phyloP scores from a whole-genome alignment of 192 early-diverging fungal species.

The Diversispora eburnea region DNA sequence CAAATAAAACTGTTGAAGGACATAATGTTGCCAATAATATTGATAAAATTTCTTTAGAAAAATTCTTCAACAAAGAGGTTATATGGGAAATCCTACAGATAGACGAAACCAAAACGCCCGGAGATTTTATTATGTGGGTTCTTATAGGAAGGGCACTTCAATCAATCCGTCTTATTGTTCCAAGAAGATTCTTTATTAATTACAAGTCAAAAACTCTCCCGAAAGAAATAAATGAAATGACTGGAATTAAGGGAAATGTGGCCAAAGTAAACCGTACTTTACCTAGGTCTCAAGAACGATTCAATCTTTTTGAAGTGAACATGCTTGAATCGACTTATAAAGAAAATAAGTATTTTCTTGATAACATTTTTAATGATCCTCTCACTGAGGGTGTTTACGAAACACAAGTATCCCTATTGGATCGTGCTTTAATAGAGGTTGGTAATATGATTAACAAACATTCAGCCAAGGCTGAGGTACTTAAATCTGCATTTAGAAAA shows the following conservation, averaged over 20 bases:
- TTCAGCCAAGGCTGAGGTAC: constrained; percentile 23
- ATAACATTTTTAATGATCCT: constrained; percentile 80
- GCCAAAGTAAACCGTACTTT: constrained; percentile 54
- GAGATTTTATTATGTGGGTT: constrained; percentile 88
- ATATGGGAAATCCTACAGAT: constrained; percentile 74
- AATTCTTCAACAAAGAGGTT: too few species aligned
- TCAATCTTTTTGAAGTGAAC: constrained; percentile 74
- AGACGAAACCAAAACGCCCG: constrained; percentile 74
- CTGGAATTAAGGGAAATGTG: constrained; percentile 26
- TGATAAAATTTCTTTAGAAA: too few species aligned
- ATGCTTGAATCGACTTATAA: constrained; percentile 81
- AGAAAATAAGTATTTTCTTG: constrained; percentile 67
- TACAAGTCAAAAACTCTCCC: constrained; percentile 43
- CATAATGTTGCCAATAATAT: too few species aligned
- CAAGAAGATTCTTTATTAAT: constrained; percentile 83
- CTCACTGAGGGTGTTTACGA: constrained; percentile 93
- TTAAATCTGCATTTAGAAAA: constrained; percentile 38
- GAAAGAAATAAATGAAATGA: constrained; percentile 29
- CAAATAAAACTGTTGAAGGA: too few species aligned
- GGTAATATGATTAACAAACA: constrained; percentile 58
- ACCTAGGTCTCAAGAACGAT: constrained; percentile 68
- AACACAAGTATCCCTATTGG: constrained; percentile 75
- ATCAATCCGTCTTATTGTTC: constrained; percentile 68
- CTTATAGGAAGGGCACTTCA: constrained; percentile 67
- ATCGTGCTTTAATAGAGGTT: constrained; percentile 76